These are phyloP conservation scores for Tolypocladium guangdongense DNA, from an alignment of 2,329 filamentous ascomycete species.

Conservation along the genomic window DNA sequence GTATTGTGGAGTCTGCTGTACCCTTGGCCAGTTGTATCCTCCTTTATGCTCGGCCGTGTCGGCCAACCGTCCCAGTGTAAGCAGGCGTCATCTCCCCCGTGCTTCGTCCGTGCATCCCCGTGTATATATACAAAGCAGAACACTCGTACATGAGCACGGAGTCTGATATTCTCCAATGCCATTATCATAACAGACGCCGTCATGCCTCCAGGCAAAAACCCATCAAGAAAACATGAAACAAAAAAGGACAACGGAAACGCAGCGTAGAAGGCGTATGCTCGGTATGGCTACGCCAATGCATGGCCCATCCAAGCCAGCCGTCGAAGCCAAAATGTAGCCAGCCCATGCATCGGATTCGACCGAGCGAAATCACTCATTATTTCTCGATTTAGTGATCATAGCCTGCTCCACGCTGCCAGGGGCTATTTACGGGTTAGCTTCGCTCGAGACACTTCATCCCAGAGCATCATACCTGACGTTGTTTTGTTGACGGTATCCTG, in stretches of 20 bases:
- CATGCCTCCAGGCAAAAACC: background rate
- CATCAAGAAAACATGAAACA: background rate
- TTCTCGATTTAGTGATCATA: constrained; percentile 22
- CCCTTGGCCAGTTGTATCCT: background rate
- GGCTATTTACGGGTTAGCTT: constrained; percentile 18
- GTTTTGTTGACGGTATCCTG: constrained; percentile 25
- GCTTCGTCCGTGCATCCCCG: background rate
- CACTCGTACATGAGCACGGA: constrained; percentile 1
- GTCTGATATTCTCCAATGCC: background rate
- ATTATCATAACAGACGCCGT: constrained; percentile 2
- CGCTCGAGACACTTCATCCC: background rate
- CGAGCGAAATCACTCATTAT: background rate
- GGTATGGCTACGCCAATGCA: background rate
- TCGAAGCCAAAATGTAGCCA: background rate
- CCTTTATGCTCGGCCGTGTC: background rate
- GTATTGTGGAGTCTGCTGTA: background rate
- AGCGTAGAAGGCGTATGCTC: background rate
- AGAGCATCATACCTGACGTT: constrained; percentile 23
- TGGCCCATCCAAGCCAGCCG: background rate
- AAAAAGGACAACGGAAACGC: background rate
- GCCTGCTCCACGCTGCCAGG: constrained; percentile 34
- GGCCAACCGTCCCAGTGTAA: background rate
- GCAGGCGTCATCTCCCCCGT: background rate
- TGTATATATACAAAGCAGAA: constrained; percentile 1
- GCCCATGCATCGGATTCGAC: background rate